A percentile compares a stretch with the other conserved stretches of the same genome.
phyloP scores from a whole-genome alignment of 2,329 filamentous ascomycete species.

The Thelonectria discophora region DNA sequence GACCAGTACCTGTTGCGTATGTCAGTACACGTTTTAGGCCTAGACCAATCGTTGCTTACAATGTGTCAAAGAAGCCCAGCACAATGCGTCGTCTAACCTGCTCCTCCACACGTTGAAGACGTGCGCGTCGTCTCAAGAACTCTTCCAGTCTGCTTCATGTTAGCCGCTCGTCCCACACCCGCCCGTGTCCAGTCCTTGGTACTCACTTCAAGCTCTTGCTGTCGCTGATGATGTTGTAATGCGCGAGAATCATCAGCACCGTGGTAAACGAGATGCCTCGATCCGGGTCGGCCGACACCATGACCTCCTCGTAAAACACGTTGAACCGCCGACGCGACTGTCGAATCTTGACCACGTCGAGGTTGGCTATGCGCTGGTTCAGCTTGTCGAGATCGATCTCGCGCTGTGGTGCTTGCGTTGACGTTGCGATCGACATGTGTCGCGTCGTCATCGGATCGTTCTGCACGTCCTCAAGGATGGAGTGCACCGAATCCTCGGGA shows the following conservation, averaged over 20 bases:
- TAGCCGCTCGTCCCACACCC: constrained; percentile 27
- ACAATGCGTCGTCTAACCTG: constrained; percentile 91
- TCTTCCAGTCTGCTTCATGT: constrained; percentile 77
- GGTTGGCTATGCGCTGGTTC: constrained; percentile 74
- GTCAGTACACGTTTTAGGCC: background rate
- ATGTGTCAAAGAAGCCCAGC: constrained; percentile 92
- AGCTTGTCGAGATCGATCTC: constrained; percentile 79
- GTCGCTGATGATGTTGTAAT: constrained; percentile 98
- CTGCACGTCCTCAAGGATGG: constrained; percentile 85
- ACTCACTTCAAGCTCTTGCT: constrained; percentile 87
- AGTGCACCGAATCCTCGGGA: constrained; percentile 85
- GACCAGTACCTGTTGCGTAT: constrained; percentile 73
- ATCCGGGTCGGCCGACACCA: constrained; percentile 91
- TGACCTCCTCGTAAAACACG: constrained; percentile 95
- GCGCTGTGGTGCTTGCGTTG: constrained; percentile 60
- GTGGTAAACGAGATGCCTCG: constrained; percentile 91
- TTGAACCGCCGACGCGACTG: constrained; percentile 83
- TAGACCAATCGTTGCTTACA: constrained; percentile 59
- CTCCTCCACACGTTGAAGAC: constrained; percentile 93
- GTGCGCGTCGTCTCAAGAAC: constrained; percentile 87
- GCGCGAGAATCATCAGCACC: constrained; percentile 93
- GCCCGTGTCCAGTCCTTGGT: background rate
- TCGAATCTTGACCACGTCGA: constrained; percentile 80
- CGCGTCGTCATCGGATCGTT: constrained; percentile 61
- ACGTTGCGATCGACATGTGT: constrained; percentile 64